Evolutionary conservation across 768 basidiomycete species (phyloP), one percentile per base, ranked within the genome.

Genomic region (Amanita pseudoporphyria): DNA sequence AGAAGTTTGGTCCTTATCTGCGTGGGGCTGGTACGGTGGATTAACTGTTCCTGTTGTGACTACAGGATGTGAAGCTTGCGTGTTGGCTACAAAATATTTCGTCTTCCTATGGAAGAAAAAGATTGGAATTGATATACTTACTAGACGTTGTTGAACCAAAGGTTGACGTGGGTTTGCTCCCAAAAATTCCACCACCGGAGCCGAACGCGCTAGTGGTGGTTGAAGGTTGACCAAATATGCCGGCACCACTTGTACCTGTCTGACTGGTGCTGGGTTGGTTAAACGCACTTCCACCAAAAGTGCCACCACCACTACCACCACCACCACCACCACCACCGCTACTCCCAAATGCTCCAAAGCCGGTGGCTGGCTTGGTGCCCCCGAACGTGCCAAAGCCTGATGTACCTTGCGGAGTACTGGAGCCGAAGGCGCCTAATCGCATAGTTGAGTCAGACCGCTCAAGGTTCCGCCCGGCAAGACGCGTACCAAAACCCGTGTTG

Each of bases 31-130:
- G 59, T 82, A 93, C 2, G 77, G 63, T 3, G 88, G 82, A 54
- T 80, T 79, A 13, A 78, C 68, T 0, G 86, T 76, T 33, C 91
- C 90, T 12, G 79, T 81, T 1, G 81, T 79, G 5, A 85, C 77
- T 10, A 77, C 74, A 22, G 82, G 70, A 33, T 65, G 53, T 9
- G 57, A 48, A 39, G 52, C 48, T 46, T 57, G 52, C 26, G 64
- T 53, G 22, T 30, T 32, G 26, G 40, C 49, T 50, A 43, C 13
- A 43, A 50, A 24, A 26, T 14, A n/a, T 21, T 30, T 43, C n/a
- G 18, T 22, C 31, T 33, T n/a, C 43, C 26, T 3, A 22, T 16
- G 21, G 14, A n/a, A 21, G n/a, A 31, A 18, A 16, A 10, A 18
- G 1, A 36, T 10, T 9, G 38, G 32, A 16, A 40, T 3, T 7